A percentile compares a stretch with the other conserved stretches of the same genome.
Evolutionary conservation across 257 asterid genomes (phyloP).

Genomic region (Knoxia roxburghii): DNA sequence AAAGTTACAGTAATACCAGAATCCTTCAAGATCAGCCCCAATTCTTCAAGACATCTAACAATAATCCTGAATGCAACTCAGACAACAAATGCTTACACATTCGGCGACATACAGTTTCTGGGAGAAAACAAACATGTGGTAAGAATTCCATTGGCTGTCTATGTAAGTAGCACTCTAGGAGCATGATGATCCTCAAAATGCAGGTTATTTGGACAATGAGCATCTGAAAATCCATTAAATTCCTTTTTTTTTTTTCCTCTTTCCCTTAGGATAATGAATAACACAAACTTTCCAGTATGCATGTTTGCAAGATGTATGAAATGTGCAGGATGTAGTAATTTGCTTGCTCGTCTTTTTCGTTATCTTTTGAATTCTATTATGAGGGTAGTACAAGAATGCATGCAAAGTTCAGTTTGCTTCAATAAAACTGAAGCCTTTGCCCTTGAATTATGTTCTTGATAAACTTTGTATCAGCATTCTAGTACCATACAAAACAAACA

Average conservation of each 20-base stretch:
- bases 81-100: conserved; percentile 36
- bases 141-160: conserved; percentile 50
- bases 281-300: neutral
- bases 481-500: neutral
- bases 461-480: neutral
- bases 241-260: neutral
- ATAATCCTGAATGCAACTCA: conserved; percentile 42
- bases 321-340: neutral
- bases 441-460: neutral
- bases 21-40: conserved; percentile 35
- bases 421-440: neutral
- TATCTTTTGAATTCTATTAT: neutral
- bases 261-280: neutral
- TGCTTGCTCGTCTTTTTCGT: neutral
- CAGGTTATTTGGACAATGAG: conserved; percentile 1
- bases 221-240: no score
- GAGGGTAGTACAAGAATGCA: neutral
- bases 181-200: conserved; percentile 13
- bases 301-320: neutral
- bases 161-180: conserved; percentile 37
- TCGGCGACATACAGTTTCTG: conserved; percentile 47
- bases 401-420: conserved; percentile 11
- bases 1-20: conserved; percentile 32
- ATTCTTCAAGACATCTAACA: conserved; percentile 40
- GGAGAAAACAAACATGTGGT: conserved; percentile 47